Evolutionary conservation across 257 asterid species (phyloP), one percentile per base, ranked within the genome.

Genomic region (Verbascum thapsus): DNA sequence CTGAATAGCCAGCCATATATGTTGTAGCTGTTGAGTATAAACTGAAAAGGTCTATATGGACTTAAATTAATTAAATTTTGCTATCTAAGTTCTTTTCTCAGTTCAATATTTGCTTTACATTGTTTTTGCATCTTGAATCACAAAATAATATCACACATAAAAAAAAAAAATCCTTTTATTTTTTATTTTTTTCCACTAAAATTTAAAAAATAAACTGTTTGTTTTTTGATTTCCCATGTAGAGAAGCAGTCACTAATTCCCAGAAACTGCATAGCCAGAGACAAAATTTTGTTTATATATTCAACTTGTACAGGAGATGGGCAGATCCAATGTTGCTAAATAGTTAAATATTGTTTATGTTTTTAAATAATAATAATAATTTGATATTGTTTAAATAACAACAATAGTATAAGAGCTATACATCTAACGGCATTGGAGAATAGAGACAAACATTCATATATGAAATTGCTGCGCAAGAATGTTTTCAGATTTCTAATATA

Each of bases 381-480:
- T 32, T 61, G 8, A 56, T 23, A 66, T 15, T 13, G 48, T 0
- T 0, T n/a, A 15, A 13, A 40, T 16, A 23, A 51, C 42, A 50
- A 43, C 32, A 37, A 23, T 47, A 2, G 50, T 6, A 26, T 7
- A 13, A 7, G 41, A 43, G 66, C 48, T 41, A 26, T 26, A 54
- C 55, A 30, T 57, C 6, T 3, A 10, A 38, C 38, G 59, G 50
- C 56, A 59, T 68, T 30, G 17, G 72, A 55, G 26, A 52, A 55
- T 56, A 53, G 72, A 53, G 61, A 54, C 64, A 69, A 53, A 49
- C 77, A 78, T 68, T 73, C 66, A 56, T 63, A 34, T 47, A 47
- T 48, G 53, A 20, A 53, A 53, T 45, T 40, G 49, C 64, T 58
- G 58, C 7, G 39, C 66, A 54, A 64, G 85, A 85, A 85, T 85